phyloP scores from a whole-genome alignment of 2,329 filamentous ascomycete genomes.

The Magnaporthiopsis poae region DNA sequence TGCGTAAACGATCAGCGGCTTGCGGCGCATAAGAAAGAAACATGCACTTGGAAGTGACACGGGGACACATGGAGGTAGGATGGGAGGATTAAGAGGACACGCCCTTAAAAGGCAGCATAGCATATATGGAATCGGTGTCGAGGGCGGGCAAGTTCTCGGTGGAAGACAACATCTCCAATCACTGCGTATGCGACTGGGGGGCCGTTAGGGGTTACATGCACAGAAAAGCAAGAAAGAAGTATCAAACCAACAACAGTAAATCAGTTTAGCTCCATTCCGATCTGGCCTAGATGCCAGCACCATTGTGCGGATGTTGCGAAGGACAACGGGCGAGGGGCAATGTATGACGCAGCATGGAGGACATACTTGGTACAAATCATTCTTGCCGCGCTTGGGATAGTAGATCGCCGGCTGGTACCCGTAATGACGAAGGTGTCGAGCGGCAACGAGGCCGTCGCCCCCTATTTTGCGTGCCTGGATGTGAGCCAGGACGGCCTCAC shows the following conservation, averaged over 20 bases:
- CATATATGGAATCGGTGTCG: conserved; percentile 13
- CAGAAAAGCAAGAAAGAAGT: not conserved
- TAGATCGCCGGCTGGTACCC: conserved; percentile 83
- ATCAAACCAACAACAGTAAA: too few relatives aligned
- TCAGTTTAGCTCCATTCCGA: too few relatives aligned
- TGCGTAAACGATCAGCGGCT: conserved; percentile 30
- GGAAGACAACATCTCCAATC: not conserved
- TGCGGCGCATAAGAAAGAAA: not conserved
- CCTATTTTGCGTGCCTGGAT: conserved; percentile 36
- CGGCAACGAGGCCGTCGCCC: conserved; percentile 88
- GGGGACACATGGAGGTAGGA: too few relatives aligned
- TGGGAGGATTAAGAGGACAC: too few relatives aligned
- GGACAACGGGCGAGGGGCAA: too few relatives aligned
- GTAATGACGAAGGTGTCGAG: conserved; percentile 82
- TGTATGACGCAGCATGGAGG: too few relatives aligned
- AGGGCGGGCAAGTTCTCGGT: not conserved
- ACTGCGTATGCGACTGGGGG: not conserved
- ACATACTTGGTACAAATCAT: conserved; percentile 73
- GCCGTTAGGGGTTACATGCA: not conserved
- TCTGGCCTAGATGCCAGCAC: too few relatives aligned
- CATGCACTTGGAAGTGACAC: too few relatives aligned
- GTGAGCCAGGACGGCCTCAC: too few relatives aligned
- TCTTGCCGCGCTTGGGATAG: conserved; percentile 86
- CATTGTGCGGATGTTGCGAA: too few relatives aligned
- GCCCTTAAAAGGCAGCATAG: conserved; percentile 9